A percentile compares a stretch with the other conserved stretches of the same genome.
Conservation (phyloP, 257 asterid species). For the Pogostemon cablin region DNA sequence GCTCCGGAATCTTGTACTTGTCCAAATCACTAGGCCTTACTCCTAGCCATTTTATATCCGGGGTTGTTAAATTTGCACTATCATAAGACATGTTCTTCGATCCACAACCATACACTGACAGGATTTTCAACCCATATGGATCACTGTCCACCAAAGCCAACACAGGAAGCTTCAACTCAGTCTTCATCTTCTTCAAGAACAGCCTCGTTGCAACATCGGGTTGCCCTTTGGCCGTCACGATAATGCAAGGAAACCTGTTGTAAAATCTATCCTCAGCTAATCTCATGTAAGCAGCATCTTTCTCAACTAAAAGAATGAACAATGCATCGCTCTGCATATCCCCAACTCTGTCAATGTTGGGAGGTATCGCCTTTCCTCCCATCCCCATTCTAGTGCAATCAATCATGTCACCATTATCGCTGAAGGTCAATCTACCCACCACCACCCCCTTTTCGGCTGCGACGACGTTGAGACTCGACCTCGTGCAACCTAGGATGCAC, state of each 20-base stretch:
- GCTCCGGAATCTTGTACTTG: slow-evolving; percentile 84
- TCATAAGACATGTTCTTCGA: slow-evolving; percentile 95
- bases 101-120: slow-evolving; percentile 83
- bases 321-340: slow-evolving; percentile 93
- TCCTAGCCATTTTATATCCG: slow-evolving; percentile 93
- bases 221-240: slow-evolving; percentile 84
- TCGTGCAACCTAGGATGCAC: slow-evolving; percentile 77
- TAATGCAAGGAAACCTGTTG: slow-evolving; percentile 82
- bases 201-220: slow-evolving; percentile 86
- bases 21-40: slow-evolving; percentile 84
- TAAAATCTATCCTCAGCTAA: slow-evolving; percentile 82
- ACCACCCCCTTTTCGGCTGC: slow-evolving; percentile 87
- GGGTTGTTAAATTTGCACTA: slow-evolving; percentile 78
- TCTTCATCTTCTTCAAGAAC: slow-evolving; percentile 81
- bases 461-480: slow-evolving; percentile 83
- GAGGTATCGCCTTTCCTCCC: slow-evolving; percentile 94
- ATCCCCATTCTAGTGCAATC: slow-evolving; percentile 95
- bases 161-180: slow-evolving; percentile 81
- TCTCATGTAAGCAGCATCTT: slow-evolving; percentile 88
- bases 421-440: slow-evolving; percentile 76
- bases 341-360: slow-evolving; percentile 86
- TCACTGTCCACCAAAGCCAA: slow-evolving; percentile 85
- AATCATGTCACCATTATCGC: slow-evolving; percentile 84
- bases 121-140: slow-evolving; percentile 81
- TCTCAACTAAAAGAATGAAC: slow-evolving; percentile 78